Percentiles rank a stretch among this genome's conserved stretches.
Evolutionary conservation across 208 protist genomes (phyloP).

Genomic region (Zelonia costaricensis): DNA sequence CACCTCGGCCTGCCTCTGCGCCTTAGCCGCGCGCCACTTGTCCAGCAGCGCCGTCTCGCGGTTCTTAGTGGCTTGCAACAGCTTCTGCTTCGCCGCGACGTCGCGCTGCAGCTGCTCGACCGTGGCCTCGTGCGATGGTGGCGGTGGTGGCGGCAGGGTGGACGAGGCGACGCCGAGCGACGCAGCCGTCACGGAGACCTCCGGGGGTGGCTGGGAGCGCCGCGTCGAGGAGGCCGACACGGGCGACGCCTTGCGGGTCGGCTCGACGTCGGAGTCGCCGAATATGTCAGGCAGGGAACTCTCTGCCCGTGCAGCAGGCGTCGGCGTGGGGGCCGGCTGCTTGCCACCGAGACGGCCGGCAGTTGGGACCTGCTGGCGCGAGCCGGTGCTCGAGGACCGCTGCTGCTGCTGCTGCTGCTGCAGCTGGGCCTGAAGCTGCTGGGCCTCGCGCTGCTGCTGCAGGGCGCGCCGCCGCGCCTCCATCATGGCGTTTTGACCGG

Average conservation of each 20-base stretch:
- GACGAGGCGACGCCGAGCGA: neutral
- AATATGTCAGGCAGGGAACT: slow-evolving; percentile 28
- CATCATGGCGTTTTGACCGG: slow-evolving; percentile 55
- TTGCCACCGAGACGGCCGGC: slow-evolving; percentile 1
- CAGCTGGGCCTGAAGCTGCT: slow-evolving; percentile 25
- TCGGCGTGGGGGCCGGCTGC: neutral
- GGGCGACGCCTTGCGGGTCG: neutral
- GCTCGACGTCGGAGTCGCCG: slow-evolving; percentile 7
- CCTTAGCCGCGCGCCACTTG: slow-evolving; percentile 64
- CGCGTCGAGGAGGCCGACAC: neutral
- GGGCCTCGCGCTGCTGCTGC: slow-evolving; percentile 53
- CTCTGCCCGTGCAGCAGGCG: slow-evolving; percentile 8
- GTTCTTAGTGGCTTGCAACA: slow-evolving; percentile 43
- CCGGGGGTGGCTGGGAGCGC: neutral
- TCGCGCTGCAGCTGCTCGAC: slow-evolving; percentile 56
- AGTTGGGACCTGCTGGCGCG: neutral
- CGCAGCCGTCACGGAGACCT: slow-evolving; percentile 1
- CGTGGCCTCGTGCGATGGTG: slow-evolving; percentile 35
- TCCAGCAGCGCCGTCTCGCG: slow-evolving; percentile 60
- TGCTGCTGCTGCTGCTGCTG: slow-evolving; percentile 5
- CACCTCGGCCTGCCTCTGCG: slow-evolving; percentile 69
- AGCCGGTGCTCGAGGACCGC: neutral
- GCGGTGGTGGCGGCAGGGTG: neutral
- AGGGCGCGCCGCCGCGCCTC: slow-evolving; percentile 55
- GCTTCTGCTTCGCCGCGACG: slow-evolving; percentile 63